Percentiles rank a stretch among this genome's conserved stretches.
These are phyloP conservation scores for Amaranthus hypochondriacus DNA, from an alignment of 148 eudicot species.

Conservation along the genomic window DNA sequence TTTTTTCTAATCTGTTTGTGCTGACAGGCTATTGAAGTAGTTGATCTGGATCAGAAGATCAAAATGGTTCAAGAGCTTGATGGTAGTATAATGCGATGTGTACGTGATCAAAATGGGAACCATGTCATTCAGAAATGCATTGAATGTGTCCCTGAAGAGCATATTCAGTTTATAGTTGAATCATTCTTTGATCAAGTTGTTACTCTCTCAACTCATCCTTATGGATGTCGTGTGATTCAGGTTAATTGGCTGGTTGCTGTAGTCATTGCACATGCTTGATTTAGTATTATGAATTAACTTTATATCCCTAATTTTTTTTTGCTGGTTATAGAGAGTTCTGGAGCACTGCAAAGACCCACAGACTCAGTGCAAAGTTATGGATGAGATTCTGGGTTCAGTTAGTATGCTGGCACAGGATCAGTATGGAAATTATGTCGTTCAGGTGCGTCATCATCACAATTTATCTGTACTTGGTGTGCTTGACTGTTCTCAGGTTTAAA, in stretches of 20 bases:
- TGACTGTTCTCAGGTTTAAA: neutral
- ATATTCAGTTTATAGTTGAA: slow-evolving; percentile 76
- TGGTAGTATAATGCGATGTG: slow-evolving; percentile 95
- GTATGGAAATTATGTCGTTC: slow-evolving; percentile 97
- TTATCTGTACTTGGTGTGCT: slow-evolving; percentile 1
- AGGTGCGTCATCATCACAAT: slow-evolving; percentile 44
- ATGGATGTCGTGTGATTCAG: slow-evolving; percentile 99
- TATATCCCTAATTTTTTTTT: slow-evolving; percentile 8
- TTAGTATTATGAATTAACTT: neutral
- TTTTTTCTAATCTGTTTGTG: neutral
- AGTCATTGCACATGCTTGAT: neutral
- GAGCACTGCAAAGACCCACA: slow-evolving; percentile 80
- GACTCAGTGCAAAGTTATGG: slow-evolving; percentile 93
- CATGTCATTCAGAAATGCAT: slow-evolving; percentile 98
- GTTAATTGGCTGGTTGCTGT: slow-evolving; percentile 27
- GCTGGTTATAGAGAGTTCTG: slow-evolving; percentile 64
- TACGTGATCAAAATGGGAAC: slow-evolving; percentile 98
- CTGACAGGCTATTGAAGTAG: slow-evolving; percentile 94
- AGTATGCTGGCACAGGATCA: slow-evolving; percentile 99
- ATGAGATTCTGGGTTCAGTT: slow-evolving; percentile 77
- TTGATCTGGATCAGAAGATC: slow-evolving; percentile 93
- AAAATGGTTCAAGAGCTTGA: slow-evolving; percentile 92
- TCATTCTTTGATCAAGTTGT: slow-evolving; percentile 96
- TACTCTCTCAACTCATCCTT: slow-evolving; percentile 94
- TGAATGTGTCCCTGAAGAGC: slow-evolving; percentile 94